These are phyloP conservation scores for Cytospora mali DNA, from an alignment of 2,329 filamentous ascomycete species.

Conservation along the genomic window DNA sequence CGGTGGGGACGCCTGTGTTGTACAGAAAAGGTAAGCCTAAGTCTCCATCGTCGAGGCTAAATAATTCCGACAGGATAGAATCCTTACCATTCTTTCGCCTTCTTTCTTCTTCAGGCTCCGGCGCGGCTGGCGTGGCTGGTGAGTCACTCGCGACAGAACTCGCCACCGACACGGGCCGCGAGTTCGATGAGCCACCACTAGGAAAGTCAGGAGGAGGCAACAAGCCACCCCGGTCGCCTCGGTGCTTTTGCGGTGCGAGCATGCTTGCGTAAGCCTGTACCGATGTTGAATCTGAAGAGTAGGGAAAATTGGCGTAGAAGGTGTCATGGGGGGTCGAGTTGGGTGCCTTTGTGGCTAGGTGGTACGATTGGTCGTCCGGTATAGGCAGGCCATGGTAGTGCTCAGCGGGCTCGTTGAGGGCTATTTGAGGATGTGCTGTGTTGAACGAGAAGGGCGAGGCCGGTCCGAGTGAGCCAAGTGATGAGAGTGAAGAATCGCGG, in stretches of 20 bases:
- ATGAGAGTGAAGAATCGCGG: slow-evolving; percentile 64
- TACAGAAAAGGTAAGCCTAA: slow-evolving; percentile 67
- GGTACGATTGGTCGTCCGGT: slow-evolving; percentile 49
- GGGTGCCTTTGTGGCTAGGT: slow-evolving; percentile 47
- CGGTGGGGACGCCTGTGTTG: slow-evolving; percentile 55
- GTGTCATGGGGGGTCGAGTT: slow-evolving; percentile 36
- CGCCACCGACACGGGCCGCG: slow-evolving; percentile 59
- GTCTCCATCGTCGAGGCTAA: slow-evolving; percentile 44
- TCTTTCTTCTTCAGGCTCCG: slow-evolving; percentile 52
- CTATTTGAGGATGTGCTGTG: slow-evolving; percentile 61
- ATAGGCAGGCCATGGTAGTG: slow-evolving; percentile 47
- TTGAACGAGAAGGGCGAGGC: slow-evolving; percentile 60
- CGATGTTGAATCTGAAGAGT: slow-evolving; percentile 40
- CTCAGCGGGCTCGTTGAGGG: slow-evolving; percentile 55
- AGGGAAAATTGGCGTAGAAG: slow-evolving; percentile 48
- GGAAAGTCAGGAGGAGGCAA: slow-evolving; percentile 51
- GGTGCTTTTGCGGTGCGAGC: slow-evolving; percentile 44
- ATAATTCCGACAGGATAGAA: slow-evolving; percentile 27
- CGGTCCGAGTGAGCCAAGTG: slow-evolving; percentile 61
- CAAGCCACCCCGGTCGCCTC: slow-evolving; percentile 43
- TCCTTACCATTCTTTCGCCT: slow-evolving; percentile 59
- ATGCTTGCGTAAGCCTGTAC: slow-evolving; percentile 46
- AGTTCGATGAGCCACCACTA: slow-evolving; percentile 42
- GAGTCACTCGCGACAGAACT: slow-evolving; percentile 62
- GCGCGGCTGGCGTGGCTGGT: slow-evolving; percentile 57